Base-by-base conservation (phyloP, 495 filamentous ascomycete genomes). In the Cenococcum geophilum region DNA sequence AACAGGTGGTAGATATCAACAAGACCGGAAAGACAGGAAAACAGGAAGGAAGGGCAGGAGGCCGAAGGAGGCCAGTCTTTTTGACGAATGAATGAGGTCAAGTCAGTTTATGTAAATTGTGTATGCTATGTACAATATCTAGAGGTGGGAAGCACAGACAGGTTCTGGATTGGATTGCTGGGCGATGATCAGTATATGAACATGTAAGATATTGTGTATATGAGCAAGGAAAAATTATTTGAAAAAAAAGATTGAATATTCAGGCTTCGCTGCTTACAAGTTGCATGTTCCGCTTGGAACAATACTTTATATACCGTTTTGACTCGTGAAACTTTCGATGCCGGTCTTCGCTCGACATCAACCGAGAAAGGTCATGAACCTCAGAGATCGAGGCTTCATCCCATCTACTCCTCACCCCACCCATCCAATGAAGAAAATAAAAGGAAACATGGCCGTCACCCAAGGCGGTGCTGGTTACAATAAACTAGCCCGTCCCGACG, bases 21-120 rank as follows among this genome's bases (percentile, higher is more conserved):
- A 66, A 64, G 65, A 68, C 62, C 55, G 63, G 57, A 68, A 55
- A 67, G 62, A 61, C 58, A 66, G 72, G 64, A 61, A 62, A 55
- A 70, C 69, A 32, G 69, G 69, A 20, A 71, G 69, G 48, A 69
- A 70, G 59, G 71, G 76, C n/a, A 69, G 68, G 25, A 72, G 72
- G 54, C 72, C 72, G 65, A 66, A 71, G 57, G 67, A 67, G 57
- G 45, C 18, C 43, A 32, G 57, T 52, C 23, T 50, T 47, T 49
- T 58, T 36, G 57, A 60, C 20, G 51, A 58, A 1, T 55, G 36
- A 43, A n/a, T 20, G 20, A 43, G 35, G 49, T 25, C 16, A 22
- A 22, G 18, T 8, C 21, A 10, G 25, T 25, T 8, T 52, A 32
- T 27, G 25, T 32, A 52, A 16, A 11, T 6, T 27, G 8, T 14